Evolutionary conservation across 345 rosid genomes (phyloP).

Genomic region (Schrenkiella parvula): DNA sequence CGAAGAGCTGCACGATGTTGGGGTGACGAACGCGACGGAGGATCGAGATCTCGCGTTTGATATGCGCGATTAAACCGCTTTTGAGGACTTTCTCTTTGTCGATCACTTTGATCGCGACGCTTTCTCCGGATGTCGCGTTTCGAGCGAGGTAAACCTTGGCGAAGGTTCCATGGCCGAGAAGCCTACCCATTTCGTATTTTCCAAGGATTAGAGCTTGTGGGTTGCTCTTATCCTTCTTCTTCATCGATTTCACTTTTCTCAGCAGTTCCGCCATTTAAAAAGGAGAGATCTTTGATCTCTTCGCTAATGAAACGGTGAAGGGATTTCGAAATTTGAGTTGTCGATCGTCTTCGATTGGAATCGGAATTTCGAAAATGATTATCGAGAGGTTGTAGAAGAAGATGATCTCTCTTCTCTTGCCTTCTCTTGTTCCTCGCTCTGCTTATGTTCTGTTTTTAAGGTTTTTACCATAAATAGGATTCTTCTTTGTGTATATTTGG

Average conservation of each 20-base stretch:
- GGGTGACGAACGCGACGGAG: constrained; percentile 91
- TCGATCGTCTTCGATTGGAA: not conserved
- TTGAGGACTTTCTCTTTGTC: constrained; percentile 72
- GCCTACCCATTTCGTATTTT: constrained; percentile 63
- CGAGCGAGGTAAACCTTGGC: constrained; percentile 90
- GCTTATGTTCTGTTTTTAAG: constrained; percentile 22
- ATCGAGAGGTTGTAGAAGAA: constrained; percentile 17
- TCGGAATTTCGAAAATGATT: not conserved
- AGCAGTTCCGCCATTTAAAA: constrained; percentile 27
- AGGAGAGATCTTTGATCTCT: not conserved
- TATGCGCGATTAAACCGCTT: constrained; percentile 56
- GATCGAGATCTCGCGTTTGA: constrained; percentile 83
- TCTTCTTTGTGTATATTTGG: constrained; percentile 10
- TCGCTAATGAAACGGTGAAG: not conserved
- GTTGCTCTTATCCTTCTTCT: constrained; percentile 23
- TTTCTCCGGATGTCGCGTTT: constrained; percentile 42
- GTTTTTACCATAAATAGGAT: constrained; percentile 17
- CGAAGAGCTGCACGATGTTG: constrained; percentile 71
- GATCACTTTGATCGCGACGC: constrained; percentile 75
- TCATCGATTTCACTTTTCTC: constrained; percentile 20
- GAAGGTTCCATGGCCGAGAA: constrained; percentile 84
- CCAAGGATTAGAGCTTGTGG: constrained; percentile 51
- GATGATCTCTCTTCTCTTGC: constrained; percentile 11
- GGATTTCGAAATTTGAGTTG: not conserved
- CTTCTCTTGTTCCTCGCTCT: not conserved